Evolutionary conservation across 2,329 filamentous ascomycete species (phyloP).

Genomic region (Fusarium metavorans): DNA sequence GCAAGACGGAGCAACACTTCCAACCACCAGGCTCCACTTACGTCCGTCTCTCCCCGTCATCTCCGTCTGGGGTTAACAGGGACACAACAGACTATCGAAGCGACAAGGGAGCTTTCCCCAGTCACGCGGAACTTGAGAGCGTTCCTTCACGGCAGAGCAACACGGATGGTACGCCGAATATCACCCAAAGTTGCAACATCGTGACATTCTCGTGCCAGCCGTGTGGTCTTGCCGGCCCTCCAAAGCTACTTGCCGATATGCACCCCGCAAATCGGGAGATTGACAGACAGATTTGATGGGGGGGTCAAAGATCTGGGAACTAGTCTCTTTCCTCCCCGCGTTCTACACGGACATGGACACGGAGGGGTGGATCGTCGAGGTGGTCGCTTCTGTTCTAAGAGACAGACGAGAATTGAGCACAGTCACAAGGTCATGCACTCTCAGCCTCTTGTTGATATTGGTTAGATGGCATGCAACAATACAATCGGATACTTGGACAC

Average conservation of each 20-base stretch:
- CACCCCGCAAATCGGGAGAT: not conserved
- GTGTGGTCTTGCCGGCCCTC: not conserved
- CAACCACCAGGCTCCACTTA: not conserved
- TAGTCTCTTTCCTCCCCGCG: not conserved
- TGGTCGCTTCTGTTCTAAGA: not conserved
- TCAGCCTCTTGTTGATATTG: not conserved
- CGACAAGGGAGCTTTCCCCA: not conserved
- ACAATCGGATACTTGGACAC: not conserved
- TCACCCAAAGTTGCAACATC: not conserved
- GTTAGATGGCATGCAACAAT: not conserved
- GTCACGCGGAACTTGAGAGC: not conserved
- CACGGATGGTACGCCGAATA: not conserved
- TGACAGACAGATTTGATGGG: not conserved
- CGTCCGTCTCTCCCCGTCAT: not conserved
- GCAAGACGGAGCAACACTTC: not conserved
- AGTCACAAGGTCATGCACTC: not conserved
- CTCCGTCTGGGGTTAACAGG: not conserved
- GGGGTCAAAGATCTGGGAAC: not conserved
- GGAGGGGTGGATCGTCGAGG: not conserved
- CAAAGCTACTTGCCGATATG: not conserved
- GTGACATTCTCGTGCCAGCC: not conserved
- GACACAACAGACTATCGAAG: not conserved
- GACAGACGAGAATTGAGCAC: not conserved
- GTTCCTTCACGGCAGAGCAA: not conserved
- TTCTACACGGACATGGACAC: not conserved